Evolutionary conservation across 2,329 filamentous ascomycete species (phyloP).

Genomic region (Dactylellina parvicollis): DNA sequence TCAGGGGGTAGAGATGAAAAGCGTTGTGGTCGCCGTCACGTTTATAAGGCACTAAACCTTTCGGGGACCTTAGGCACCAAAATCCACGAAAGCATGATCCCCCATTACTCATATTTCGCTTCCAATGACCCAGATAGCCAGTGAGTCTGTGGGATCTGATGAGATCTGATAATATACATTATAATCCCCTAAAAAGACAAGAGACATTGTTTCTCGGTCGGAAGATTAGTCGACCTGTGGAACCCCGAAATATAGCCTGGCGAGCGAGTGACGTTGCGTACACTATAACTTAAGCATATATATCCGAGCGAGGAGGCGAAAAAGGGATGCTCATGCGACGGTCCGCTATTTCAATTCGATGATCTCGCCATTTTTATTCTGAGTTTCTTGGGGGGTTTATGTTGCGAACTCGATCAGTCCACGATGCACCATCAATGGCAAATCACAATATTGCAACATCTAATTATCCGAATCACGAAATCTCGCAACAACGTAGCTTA

Average conservation of each 20-base stretch:
- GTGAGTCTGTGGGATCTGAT: not conserved
- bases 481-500: not conserved
- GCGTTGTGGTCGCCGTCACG: conserved; percentile 48
- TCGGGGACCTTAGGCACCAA: conserved; percentile 33
- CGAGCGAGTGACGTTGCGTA: conserved; percentile 1
- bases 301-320: not conserved
- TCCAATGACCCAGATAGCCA: not conserved
- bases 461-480: conserved; percentile 3
- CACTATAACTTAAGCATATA: not conserved
- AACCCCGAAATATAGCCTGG: conserved; percentile 29
- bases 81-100: not conserved
- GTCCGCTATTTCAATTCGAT: not conserved
- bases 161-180: not conserved
- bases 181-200: not conserved
- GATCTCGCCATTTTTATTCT: not conserved
- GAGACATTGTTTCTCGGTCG: conserved; percentile 34
- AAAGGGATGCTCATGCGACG: not conserved
- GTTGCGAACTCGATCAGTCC: too few species aligned
- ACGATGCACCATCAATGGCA: too few species aligned
- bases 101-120: conserved; percentile 1
- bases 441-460: not conserved
- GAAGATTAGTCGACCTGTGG: conserved; percentile 36
- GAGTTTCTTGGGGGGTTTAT: too few species aligned
- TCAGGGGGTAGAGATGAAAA: not conserved
- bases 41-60: conserved; percentile 38